Conservation (phyloP, 73 alveolate genomes). For the Tetrahymena malaccensis region DNA sequence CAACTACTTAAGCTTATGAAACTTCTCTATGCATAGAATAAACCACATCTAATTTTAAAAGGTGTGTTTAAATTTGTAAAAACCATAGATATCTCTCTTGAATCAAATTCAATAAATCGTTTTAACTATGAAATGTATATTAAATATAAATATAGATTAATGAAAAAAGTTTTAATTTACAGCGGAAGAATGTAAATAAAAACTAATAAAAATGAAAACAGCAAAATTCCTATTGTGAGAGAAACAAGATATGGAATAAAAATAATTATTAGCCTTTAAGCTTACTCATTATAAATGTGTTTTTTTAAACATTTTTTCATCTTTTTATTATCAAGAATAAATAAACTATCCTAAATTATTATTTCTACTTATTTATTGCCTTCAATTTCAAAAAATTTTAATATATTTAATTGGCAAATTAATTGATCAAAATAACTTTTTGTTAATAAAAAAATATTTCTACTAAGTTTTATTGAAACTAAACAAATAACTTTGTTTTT, state of each 20-base stretch:
- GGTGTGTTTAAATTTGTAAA: background rate
- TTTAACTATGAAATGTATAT: background rate
- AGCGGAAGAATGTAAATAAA: background rate
- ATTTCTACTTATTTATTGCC: background rate
- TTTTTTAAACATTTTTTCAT: background rate
- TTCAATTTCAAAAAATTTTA: too few species aligned
- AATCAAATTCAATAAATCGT: background rate
- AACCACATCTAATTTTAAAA: background rate
- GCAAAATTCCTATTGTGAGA: background rate
- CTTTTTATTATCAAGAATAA: too few species aligned
- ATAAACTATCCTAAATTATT: too few species aligned
- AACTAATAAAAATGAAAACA: background rate
- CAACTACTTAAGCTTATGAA: background rate
- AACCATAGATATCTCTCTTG: background rate
- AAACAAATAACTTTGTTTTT: too few species aligned
- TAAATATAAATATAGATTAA: too few species aligned
- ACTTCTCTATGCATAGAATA: background rate
- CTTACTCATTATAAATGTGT: background rate
- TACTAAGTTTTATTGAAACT: too few species aligned
- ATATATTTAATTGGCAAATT: too few species aligned
- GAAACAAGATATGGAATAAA: background rate
- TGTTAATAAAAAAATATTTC: too few species aligned
- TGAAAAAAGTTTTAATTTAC: background rate
- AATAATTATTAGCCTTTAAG: background rate
- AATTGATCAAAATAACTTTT: too few species aligned